Conservation (phyloP, 352 stramenopile genomes). For the Phytophthora idaei region DNA sequence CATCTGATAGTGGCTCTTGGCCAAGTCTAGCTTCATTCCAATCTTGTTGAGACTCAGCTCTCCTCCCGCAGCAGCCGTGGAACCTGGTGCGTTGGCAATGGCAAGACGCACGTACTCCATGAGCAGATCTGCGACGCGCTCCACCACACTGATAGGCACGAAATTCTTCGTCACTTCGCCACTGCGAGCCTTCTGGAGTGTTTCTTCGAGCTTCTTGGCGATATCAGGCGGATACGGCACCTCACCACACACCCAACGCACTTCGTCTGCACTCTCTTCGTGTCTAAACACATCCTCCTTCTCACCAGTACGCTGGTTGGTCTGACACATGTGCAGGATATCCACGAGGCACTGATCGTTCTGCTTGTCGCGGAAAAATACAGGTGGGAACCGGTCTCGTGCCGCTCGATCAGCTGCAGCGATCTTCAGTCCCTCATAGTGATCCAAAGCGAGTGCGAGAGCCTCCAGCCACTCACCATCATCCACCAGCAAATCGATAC, state of each 20-base stretch:
- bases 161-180: conserved; percentile 89
- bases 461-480: conserved; percentile 97
- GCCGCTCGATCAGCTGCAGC: conserved; percentile 79
- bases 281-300: conserved; percentile 89
- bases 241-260: conserved; percentile 84
- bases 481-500: conserved; percentile 94
- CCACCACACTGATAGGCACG: conserved; percentile 88
- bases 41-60: conserved; percentile 61
- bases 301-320: conserved; percentile 86
- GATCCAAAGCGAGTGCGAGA: conserved; percentile 94
- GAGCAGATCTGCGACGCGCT: conserved; percentile 86
- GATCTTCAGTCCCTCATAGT: conserved; percentile 93
- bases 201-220: conserved; percentile 85
- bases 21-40: conserved; percentile 86
- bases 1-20: conserved; percentile 96
- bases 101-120: conserved; percentile 91
- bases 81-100: conserved; percentile 79
- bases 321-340: conserved; percentile 91
- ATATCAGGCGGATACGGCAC: conserved; percentile 80
- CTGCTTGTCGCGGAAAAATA: conserved; percentile 89
- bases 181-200: conserved; percentile 81
- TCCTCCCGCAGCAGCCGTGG: conserved; percentile 36
- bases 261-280: conserved; percentile 83
- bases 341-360: conserved; percentile 91
- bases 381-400: conserved; percentile 83